A percentile compares a stretch with the other conserved stretches of the same genome.
These are phyloP conservation scores for Rhodotorula sphaerocarpa DNA, from an alignment of 768 basidiomycete genomes.

Conservation along the genomic window DNA sequence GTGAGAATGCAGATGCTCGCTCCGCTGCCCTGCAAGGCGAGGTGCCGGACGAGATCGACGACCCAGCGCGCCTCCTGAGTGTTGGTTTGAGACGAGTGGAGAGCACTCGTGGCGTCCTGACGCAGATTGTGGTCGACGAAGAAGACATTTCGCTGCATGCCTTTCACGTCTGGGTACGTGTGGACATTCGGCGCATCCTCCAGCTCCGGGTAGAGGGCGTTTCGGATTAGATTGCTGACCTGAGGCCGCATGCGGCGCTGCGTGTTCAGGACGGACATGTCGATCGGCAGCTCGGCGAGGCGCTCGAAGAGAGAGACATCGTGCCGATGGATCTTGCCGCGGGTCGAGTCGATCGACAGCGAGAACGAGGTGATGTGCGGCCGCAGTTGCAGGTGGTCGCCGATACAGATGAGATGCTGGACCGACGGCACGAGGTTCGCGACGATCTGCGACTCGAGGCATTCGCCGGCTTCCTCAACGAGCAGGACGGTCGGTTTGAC, in stretches of 20 bases:
- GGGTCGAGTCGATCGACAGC: slow-evolving; percentile 60
- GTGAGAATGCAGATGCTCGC: slow-evolving; percentile 52
- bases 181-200: slow-evolving; percentile 1
- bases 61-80: slow-evolving; percentile 56
- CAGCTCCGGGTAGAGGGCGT: slow-evolving; percentile 18
- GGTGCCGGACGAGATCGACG: slow-evolving; percentile 52
- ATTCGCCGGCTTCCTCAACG: slow-evolving; percentile 71
- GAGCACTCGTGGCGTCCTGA: slow-evolving; percentile 57
- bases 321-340: slow-evolving; percentile 57
- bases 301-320: slow-evolving; percentile 72
- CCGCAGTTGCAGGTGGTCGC: slow-evolving; percentile 67
- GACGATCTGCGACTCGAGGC: slow-evolving; percentile 10
- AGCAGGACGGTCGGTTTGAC: slow-evolving; percentile 57
- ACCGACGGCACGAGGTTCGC: slow-evolving; percentile 54
- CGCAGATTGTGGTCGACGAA: slow-evolving; percentile 58
- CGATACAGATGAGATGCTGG: slow-evolving; percentile 69
- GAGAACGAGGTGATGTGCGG: slow-evolving; percentile 49
- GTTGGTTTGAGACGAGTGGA: slow-evolving; percentile 62
- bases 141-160: slow-evolving; percentile 58
- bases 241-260: slow-evolving; percentile 67
- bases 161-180: slow-evolving; percentile 47
- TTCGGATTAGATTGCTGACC: slow-evolving; percentile 54
- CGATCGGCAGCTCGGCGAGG: slow-evolving; percentile 49
- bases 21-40: slow-evolving; percentile 48
- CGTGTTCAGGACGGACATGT: slow-evolving; percentile 63